These are phyloP conservation scores for Pleurotus pulmonarius DNA, from an alignment of 768 basidiomycete genomes.

Conservation along the genomic window DNA sequence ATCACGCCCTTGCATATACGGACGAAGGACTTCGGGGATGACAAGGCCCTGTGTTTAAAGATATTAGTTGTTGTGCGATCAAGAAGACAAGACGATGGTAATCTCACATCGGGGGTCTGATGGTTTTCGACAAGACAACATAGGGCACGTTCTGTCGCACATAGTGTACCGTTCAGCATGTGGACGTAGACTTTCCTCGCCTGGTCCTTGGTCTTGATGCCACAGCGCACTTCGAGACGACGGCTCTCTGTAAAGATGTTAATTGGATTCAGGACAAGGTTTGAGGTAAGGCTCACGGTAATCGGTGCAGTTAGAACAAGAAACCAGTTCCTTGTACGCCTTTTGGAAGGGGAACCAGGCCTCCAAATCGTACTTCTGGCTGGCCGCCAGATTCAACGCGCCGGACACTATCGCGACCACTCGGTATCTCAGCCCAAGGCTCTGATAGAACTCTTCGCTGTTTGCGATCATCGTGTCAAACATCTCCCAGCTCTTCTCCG, in stretches of 20 bases:
- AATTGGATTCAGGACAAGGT: not conserved
- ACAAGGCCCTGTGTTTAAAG: slow-evolving; percentile 67
- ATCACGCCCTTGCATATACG: slow-evolving; percentile 96
- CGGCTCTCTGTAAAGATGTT: slow-evolving; percentile 65
- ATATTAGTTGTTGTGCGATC: slow-evolving; percentile 5
- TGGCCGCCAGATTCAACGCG: slow-evolving; percentile 92
- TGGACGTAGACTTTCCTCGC: slow-evolving; percentile 92
- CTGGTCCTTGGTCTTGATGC: slow-evolving; percentile 88
- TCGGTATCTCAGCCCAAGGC: slow-evolving; percentile 87
- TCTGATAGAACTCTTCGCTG: slow-evolving; percentile 95
- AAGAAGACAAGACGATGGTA: not conserved
- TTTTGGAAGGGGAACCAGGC: slow-evolving; percentile 99
- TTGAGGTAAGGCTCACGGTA: slow-evolving; percentile 69
- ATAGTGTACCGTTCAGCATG: slow-evolving; percentile 98
- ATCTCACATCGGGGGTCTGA: slow-evolving; percentile 86
- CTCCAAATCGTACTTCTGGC: slow-evolving; percentile 96
- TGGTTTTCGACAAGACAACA: slow-evolving; percentile 99
- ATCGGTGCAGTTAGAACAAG: slow-evolving; percentile 98
- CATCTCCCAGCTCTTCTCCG: slow-evolving; percentile 91
- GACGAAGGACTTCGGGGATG: slow-evolving; percentile 85
- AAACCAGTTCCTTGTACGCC: slow-evolving; percentile 95
- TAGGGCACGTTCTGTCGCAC: slow-evolving; percentile 93
- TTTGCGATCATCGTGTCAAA: slow-evolving; percentile 88
- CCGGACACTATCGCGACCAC: slow-evolving; percentile 95
- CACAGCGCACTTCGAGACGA: slow-evolving; percentile 89